Base-by-base conservation (phyloP, 2,329 filamentous ascomycete species). In the Neofusicoccum sp. region DNA sequence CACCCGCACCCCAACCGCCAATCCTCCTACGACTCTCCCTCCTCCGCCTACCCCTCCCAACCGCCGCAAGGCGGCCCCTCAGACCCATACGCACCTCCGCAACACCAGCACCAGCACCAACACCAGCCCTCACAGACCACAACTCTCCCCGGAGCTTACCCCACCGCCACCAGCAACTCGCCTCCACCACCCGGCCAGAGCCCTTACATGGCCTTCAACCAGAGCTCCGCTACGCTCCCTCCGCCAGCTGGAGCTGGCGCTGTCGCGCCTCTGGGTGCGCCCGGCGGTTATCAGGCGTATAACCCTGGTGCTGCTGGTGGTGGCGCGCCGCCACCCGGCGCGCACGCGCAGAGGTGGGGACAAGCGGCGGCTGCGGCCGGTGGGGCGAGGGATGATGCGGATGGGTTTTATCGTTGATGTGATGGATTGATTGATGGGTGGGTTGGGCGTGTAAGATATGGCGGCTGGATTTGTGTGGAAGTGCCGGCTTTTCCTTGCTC, bases 41-140 rank as follows among this genome's bases (percentile, higher is more conserved):
- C 61, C 28, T 63, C 63, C 31, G 49, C 53, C 28, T 61, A 70
- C n/a, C 64, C 67, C 6, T 12, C 44, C 11, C 54, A 58, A n/a
- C 31, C 41, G 3, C 62, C 33, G 68, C 65, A 12, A 63, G 64
- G 20, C 28, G 36, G 34, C 38, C 20, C 58, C 34, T 28, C 26
- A 28, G 36, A 43, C 49, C 31, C 67, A 65, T 26, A 30, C 44
- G 28, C 71, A 20, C 14, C 38, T n/a, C 43, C 43, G 12, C 70
- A 69, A 16, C 69, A 67, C n/a, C 72, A 74, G 49, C 70, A 48
- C 30, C 51, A 69, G 20, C 69, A 67, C n/a, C 72, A 74, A 53
- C 70, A 48, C 30, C 51, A 49, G 38, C 41, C 31, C 7, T 43
- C 36, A 2, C 20, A 20, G 20, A 20, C 20, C 20, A 20, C 20